phyloP scores from a whole-genome alignment of 805 yeast species.

The Wickerhamiella lipophila region DNA sequence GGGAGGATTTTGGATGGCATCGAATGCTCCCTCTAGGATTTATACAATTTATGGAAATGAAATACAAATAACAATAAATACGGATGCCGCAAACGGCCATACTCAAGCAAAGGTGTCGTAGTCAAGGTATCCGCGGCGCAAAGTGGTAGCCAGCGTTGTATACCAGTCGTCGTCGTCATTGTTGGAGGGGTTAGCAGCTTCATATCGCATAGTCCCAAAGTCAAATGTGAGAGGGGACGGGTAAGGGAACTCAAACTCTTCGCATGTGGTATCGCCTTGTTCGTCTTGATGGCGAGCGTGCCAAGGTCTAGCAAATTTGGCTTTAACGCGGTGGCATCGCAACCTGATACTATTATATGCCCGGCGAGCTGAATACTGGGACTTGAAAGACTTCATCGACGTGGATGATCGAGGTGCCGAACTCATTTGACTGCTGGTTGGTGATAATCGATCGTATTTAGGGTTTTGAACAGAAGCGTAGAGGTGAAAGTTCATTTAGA shows the following conservation, averaged over 20 bases:
- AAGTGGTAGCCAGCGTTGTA: neutral
- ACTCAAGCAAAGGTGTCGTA: neutral
- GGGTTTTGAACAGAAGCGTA: neutral
- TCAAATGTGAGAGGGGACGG: neutral
- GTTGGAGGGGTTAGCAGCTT: neutral
- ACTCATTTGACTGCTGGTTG: neutral
- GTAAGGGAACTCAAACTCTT: slow-evolving; percentile 4
- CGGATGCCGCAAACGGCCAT: no score
- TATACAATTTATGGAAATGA: no score
- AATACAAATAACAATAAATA: no score
- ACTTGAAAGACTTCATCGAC: neutral
- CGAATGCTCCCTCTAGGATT: no score
- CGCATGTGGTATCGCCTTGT: slow-evolving; percentile 1
- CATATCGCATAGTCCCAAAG: neutral
- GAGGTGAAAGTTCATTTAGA: slow-evolving; percentile 4
- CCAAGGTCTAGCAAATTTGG: neutral
- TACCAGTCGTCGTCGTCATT: slow-evolving; percentile 9
- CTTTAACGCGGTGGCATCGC: slow-evolving; percentile 1
- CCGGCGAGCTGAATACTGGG: neutral
- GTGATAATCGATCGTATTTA: neutral
- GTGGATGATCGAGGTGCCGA: neutral
- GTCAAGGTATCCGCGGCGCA: neutral
- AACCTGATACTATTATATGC: neutral
- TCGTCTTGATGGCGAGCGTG: neutral
- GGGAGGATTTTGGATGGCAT: neutral